Conservation (phyloP, 139 green algal species). For the Haematococcus lacustris region DNA sequence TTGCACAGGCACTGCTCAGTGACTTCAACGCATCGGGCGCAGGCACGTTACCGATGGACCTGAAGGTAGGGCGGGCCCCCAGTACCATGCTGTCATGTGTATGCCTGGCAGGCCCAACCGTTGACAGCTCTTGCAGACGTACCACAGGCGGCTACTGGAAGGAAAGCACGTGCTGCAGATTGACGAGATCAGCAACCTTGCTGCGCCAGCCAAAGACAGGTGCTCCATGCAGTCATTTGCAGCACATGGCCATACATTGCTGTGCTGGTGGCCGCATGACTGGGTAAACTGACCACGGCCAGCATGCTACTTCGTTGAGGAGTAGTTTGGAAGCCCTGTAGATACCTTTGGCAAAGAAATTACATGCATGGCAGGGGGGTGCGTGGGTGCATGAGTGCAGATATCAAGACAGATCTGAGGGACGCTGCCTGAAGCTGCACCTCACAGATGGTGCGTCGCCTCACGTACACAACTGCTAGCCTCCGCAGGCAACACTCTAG, state of each 20-base stretch:
- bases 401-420: constrained; percentile 18
- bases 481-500: neutral
- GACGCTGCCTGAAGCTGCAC: constrained; percentile 57
- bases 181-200: constrained; percentile 65
- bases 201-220: constrained; percentile 44
- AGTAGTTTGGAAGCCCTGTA: too few species aligned
- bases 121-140: constrained; percentile 19
- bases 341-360: too few species aligned
- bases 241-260: too few species aligned
- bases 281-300: too few species aligned
- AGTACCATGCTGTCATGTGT: neutral
- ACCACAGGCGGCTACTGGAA: constrained; percentile 38
- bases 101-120: neutral
- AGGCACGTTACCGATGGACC: neutral
- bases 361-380: too few species aligned
- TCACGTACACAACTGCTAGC: neutral
- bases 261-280: too few species aligned
- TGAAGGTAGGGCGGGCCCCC: neutral
- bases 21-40: constrained; percentile 7
- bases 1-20: constrained; percentile 2
- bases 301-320: too few species aligned
- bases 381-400: too few species aligned
- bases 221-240: constrained; percentile 14
- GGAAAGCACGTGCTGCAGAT: constrained; percentile 65
- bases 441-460: constrained; percentile 47